These are phyloP conservation scores for Canariomyces notabilis DNA, from an alignment of 2,329 filamentous ascomycete species.

Conservation along the genomic window DNA sequence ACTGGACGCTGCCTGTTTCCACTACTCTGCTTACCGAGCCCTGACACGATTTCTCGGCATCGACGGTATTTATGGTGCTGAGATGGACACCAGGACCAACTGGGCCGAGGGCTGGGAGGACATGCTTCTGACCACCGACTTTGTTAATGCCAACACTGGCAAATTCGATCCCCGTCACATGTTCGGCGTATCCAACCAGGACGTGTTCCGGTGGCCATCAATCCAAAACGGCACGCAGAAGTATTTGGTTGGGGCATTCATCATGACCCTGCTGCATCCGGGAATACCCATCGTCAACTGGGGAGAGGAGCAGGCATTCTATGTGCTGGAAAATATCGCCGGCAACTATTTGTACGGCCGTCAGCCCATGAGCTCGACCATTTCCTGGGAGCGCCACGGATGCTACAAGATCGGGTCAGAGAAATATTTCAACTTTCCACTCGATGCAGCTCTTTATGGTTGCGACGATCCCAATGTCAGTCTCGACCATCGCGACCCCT, in stretches of 20 bases:
- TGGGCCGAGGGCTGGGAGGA: conserved; percentile 44
- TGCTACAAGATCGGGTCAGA: conserved; percentile 54
- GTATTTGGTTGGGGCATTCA: conserved; percentile 51
- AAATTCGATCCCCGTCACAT: conserved; percentile 19
- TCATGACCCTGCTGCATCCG: conserved; percentile 46
- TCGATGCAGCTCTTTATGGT: conserved; percentile 47
- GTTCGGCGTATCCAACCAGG: conserved; percentile 48
- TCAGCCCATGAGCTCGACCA: conserved; percentile 55
- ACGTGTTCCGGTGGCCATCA: conserved; percentile 59
- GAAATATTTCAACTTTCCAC: conserved; percentile 54
- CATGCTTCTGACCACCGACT: conserved; percentile 46
- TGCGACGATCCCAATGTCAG: conserved; percentile 51
- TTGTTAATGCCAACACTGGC: conserved; percentile 21
- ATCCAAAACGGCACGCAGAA: conserved; percentile 51
- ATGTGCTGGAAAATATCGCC: conserved; percentile 59
- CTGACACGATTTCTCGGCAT: conserved; percentile 56
- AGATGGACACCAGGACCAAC: conserved; percentile 48
- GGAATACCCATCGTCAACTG: conserved; percentile 44
- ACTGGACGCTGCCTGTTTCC: conserved; percentile 39
- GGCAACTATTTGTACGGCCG: conserved; percentile 62
- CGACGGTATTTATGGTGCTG: conserved; percentile 50
- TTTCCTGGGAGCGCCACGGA: conserved; percentile 60
- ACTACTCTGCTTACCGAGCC: conserved; percentile 58
- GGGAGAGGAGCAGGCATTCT: conserved; percentile 63
- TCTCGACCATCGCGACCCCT: conserved; percentile 58